These are phyloP conservation scores for Acacia concinna DNA, from an alignment of 331 rosid species.

Conservation along the genomic window DNA sequence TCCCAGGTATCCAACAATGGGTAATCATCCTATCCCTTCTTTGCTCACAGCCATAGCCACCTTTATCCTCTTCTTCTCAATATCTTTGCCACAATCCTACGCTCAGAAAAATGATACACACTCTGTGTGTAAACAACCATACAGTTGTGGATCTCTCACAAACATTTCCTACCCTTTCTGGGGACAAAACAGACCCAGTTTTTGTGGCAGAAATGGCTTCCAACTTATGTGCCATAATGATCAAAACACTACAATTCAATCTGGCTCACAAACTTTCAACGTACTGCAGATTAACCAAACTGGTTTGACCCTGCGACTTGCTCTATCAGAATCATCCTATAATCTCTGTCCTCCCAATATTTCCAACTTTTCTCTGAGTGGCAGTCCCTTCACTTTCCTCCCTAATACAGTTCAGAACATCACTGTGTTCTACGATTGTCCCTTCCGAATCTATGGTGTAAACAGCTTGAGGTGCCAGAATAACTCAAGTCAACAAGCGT, in stretches of 20 bases:
- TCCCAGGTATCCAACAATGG: neutral
- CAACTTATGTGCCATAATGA: conserved; percentile 40
- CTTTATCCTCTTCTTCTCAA: conserved; percentile 8
- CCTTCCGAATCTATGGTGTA: conserved; percentile 6
- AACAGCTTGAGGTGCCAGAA: conserved; percentile 31
- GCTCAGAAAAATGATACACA: conserved; percentile 28
- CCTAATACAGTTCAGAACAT: conserved; percentile 32
- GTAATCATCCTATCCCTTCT: neutral
- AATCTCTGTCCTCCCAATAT: conserved; percentile 38
- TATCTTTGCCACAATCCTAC: conserved; percentile 32
- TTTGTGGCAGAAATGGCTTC: conserved; percentile 40
- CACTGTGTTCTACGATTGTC: conserved; percentile 38
- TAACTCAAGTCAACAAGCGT: conserved; percentile 17
- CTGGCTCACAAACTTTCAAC: conserved; percentile 31
- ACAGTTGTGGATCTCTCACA: conserved; percentile 39
- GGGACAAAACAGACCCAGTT: conserved; percentile 6
- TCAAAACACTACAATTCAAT: conserved; percentile 29
- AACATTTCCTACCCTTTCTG: conserved; percentile 41
- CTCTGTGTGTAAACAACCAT: conserved; percentile 36
- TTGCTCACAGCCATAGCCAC: conserved; percentile 9
- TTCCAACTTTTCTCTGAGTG: conserved; percentile 37
- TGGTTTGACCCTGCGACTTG: conserved; percentile 30
- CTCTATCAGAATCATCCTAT: conserved; percentile 30
- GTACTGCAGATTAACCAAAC: conserved; percentile 30
- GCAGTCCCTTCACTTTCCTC: conserved; percentile 33